Evolutionary conservation across 768 basidiomycete species (phyloP).

Genomic region (Lactarius hengduanensis): DNA sequence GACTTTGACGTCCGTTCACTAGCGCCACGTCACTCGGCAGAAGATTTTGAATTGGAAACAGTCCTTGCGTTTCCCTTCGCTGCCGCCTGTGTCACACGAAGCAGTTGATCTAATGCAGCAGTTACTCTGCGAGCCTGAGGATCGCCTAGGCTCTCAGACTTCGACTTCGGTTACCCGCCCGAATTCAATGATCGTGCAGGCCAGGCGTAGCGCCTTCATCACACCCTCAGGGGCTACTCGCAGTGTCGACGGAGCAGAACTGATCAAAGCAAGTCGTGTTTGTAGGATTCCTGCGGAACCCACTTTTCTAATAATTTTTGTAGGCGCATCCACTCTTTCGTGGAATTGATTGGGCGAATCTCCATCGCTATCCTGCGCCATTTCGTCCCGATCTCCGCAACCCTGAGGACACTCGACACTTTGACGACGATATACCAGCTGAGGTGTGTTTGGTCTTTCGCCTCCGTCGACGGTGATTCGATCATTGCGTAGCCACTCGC

Average conservation of each 20-base stretch:
- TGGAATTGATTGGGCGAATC: slow-evolving; percentile 86
- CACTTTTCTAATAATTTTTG: slow-evolving; percentile 12
- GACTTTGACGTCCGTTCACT: slow-evolving; percentile 28
- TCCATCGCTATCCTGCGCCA: slow-evolving; percentile 81
- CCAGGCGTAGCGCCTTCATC: slow-evolving; percentile 73
- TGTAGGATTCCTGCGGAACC: slow-evolving; percentile 12
- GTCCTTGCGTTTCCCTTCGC: slow-evolving; percentile 80
- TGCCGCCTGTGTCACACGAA: slow-evolving; percentile 82
- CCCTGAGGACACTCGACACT: slow-evolving; percentile 90
- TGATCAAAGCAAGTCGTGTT: slow-evolving; percentile 67
- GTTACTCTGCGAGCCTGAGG: slow-evolving; percentile 93
- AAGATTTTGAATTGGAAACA: slow-evolving; percentile 97
- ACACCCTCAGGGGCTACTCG: slow-evolving; percentile 45
- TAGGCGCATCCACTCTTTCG: slow-evolving; percentile 89
- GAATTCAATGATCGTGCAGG: slow-evolving; percentile 72
- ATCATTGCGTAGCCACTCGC: slow-evolving; percentile 70
- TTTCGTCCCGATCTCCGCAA: slow-evolving; percentile 82
- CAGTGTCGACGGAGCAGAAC: slow-evolving; percentile 79
- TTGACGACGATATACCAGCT: slow-evolving; percentile 90
- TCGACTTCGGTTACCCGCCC: slow-evolving; percentile 68
- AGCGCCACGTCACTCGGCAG: slow-evolving; percentile 93
- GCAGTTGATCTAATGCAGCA: slow-evolving; percentile 85
- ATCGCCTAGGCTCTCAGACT: slow-evolving; percentile 80
- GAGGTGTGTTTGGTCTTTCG: slow-evolving; percentile 54
- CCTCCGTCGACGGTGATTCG: slow-evolving; percentile 22